Evolutionary conservation across 768 basidiomycete genomes (phyloP).

Genomic region (Solioccasus polychromus): DNA sequence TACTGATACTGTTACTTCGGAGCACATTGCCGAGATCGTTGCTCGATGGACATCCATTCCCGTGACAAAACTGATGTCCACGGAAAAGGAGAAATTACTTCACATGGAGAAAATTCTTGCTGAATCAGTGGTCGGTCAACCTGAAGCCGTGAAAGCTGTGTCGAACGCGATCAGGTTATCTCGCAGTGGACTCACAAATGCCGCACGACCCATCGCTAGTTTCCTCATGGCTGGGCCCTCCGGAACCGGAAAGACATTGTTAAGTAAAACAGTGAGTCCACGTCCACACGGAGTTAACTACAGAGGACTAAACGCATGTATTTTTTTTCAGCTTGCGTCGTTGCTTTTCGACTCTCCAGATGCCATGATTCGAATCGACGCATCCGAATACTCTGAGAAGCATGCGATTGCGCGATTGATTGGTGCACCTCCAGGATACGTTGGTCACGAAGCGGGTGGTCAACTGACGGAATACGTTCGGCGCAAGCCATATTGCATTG

Average conservation of each 20-base stretch:
- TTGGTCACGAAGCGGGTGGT: constrained; percentile 87
- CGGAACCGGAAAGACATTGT: constrained; percentile 86
- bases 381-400: constrained; percentile 88
- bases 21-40: constrained; percentile 93
- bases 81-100: constrained; percentile 86
- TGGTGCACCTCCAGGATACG: constrained; percentile 79
- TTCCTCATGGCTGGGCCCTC: constrained; percentile 93
- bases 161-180: constrained; percentile 92
- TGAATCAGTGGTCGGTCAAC: constrained; percentile 82
- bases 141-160: constrained; percentile 87
- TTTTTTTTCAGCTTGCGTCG: constrained; percentile 66
- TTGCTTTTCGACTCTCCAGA: constrained; percentile 89
- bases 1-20: constrained; percentile 73
- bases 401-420: constrained; percentile 73
- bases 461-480: constrained; percentile 93
- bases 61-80: constrained; percentile 80
- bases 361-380: constrained; percentile 91
- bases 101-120: constrained; percentile 83
- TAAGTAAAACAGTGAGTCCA: constrained; percentile 78
- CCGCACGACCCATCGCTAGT: constrained; percentile 84
- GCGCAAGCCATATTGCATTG: constrained; percentile 84
- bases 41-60: constrained; percentile 93
- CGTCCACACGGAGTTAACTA: not conserved
- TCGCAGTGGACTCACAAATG: constrained; percentile 89
- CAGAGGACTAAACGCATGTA: not conserved